Evolutionary conservation across 768 basidiomycete species (phyloP).

Genomic region (Hypsizygus marmoreus): DNA sequence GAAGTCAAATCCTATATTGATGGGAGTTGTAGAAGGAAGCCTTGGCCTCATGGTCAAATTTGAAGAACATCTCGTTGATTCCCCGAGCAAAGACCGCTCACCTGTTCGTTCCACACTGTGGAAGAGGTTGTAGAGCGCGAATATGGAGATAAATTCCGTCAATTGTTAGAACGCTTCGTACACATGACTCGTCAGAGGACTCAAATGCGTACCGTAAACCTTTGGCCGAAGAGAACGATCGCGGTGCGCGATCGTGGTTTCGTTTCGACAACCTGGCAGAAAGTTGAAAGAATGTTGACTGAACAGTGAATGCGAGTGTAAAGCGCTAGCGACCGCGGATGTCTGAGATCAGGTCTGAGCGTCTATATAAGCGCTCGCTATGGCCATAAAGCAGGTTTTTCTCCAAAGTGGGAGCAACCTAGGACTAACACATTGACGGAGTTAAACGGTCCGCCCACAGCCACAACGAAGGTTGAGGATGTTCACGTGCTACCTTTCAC

Average conservation of each 20-base stretch:
- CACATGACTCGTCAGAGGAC: no score
- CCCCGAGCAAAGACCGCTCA: conserved; percentile 20
- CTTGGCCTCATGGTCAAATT: conserved; percentile 11
- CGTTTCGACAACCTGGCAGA: background rate
- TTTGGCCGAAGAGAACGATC: no score
- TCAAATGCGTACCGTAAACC: background rate
- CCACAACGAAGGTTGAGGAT: no score
- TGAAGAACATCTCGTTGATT: conserved; percentile 2
- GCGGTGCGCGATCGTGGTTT: background rate
- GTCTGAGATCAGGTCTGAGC: no score
- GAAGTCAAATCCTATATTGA: background rate
- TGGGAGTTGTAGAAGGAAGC: conserved; percentile 3
- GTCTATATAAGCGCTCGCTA: no score
- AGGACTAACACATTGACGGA: no score
- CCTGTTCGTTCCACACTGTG: background rate
- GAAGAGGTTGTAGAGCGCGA: conserved; percentile 4
- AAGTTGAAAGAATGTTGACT: background rate
- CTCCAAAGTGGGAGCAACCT: no score
- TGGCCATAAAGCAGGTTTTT: no score
- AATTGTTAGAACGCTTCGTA: conserved; percentile 11
- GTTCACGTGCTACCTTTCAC: no score
- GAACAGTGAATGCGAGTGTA: no score
- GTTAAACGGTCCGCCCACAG: no score
- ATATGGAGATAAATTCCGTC: conserved; percentile 15
- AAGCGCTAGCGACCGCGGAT: no score